Evolutionary conservation across 176 grass and related monocot genomes (phyloP).

Genomic region (Stipa capillata): DNA sequence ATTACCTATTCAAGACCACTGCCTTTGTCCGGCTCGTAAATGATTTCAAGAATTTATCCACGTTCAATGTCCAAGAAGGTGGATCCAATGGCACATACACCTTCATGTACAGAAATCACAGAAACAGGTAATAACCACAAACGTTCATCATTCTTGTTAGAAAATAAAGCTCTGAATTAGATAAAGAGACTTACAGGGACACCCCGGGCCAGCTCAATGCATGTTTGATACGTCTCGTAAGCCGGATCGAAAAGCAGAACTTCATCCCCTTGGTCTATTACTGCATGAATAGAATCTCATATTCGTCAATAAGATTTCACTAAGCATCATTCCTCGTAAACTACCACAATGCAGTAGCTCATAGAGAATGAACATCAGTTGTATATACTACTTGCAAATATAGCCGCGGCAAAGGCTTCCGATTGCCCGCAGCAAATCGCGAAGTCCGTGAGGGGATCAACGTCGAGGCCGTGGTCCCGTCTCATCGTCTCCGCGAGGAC

Average conservation of each 20-base stretch:
- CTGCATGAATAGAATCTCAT: conserved; percentile 10
- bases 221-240: conserved; percentile 80
- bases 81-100: conserved; percentile 81
- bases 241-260: conserved; percentile 80
- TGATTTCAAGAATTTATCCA: conserved; percentile 51
- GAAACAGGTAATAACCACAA: not conserved
- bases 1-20: conserved; percentile 81
- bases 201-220: conserved; percentile 64
- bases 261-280: conserved; percentile 73
- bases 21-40: conserved; percentile 84
- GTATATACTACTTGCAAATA: conserved; percentile 57
- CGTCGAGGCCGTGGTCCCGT: conserved; percentile 38
- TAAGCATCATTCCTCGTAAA: not conserved
- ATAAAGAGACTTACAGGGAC: conserved; percentile 54
- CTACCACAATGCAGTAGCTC: not conserved
- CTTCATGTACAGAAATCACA: conserved; percentile 22
- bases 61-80: conserved; percentile 65
- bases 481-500: conserved; percentile 47
- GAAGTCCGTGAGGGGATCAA: conserved; percentile 63
- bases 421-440: conserved; percentile 83
- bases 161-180: not conserved
- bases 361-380: conserved; percentile 8
- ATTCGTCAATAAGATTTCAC: not conserved
- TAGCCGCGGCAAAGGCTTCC: conserved; percentile 70
- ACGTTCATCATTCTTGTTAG: not conserved